These are phyloP conservation scores for Sporobolomyces pararoseus DNA, from an alignment of 768 basidiomycete genomes.

Conservation along the genomic window DNA sequence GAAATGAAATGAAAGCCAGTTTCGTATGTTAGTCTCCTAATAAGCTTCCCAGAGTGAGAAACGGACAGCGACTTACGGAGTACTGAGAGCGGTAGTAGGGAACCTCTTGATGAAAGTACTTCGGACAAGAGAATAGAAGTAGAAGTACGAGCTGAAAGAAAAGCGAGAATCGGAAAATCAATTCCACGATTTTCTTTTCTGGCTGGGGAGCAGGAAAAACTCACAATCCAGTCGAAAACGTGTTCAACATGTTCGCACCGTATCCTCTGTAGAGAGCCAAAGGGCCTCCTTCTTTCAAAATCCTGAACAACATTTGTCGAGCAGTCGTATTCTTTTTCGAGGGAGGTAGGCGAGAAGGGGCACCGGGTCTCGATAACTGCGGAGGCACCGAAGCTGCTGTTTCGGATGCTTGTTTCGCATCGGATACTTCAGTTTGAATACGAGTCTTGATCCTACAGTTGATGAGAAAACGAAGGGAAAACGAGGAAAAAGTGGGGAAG, in stretches of 20 bases:
- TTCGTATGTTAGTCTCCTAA: too few species aligned
- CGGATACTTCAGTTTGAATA: slow-evolving; percentile 67
- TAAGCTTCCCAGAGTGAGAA: too few species aligned
- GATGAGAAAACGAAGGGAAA: slow-evolving; percentile 1
- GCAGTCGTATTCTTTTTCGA: slow-evolving; percentile 54
- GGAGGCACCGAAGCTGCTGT: slow-evolving; percentile 2
- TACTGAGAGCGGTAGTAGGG: slow-evolving; percentile 55
- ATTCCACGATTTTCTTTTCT: too few species aligned
- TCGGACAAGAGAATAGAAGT: slow-evolving; percentile 92
- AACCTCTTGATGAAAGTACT: slow-evolving; percentile 73
- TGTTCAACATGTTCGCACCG: slow-evolving; percentile 93
- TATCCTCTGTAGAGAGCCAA: slow-evolving; percentile 84
- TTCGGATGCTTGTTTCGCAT: slow-evolving; percentile 13
- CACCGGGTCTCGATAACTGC: slow-evolving; percentile 54
- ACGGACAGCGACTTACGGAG: slow-evolving; percentile 43
- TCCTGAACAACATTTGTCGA: slow-evolving; percentile 62
- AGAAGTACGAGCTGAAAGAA: slow-evolving; percentile 74
- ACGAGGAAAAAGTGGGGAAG: not conserved
- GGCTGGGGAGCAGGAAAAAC: too few species aligned
- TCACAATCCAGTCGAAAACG: slow-evolving; percentile 88
- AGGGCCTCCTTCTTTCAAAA: slow-evolving; percentile 77
- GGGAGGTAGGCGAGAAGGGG: slow-evolving; percentile 51
- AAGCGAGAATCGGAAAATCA: not conserved
- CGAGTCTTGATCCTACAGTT: slow-evolving; percentile 77
- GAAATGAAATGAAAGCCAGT: slow-evolving; percentile 5